Evolutionary conservation across 1,284 basidiomycete genomes (phyloP).

Genomic region (Termitomyces sp.): DNA sequence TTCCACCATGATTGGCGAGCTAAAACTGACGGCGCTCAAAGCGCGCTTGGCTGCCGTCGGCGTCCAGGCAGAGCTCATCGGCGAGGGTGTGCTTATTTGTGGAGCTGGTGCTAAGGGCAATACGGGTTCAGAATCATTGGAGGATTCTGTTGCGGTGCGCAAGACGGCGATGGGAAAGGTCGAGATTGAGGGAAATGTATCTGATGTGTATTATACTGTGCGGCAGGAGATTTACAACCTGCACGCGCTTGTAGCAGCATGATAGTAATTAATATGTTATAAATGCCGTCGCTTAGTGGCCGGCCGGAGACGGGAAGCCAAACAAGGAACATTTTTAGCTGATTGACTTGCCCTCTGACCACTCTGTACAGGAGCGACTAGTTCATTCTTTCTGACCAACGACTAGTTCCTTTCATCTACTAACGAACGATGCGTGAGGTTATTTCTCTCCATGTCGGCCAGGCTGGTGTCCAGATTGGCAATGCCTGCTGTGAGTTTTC

Average conservation of each 20-base stretch:
- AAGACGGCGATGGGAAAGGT: slow-evolving; percentile 83
- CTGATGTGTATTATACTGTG: slow-evolving; percentile 85
- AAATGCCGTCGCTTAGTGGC: slow-evolving; percentile 2
- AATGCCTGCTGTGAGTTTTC: slow-evolving; percentile 85
- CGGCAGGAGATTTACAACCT: slow-evolving; percentile 84
- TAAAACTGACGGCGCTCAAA: slow-evolving; percentile 86
- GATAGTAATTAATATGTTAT: slow-evolving; percentile 4
- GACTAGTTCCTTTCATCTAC: slow-evolving; percentile 2
- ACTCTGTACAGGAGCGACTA: slow-evolving; percentile 16
- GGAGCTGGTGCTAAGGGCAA: slow-evolving; percentile 56
- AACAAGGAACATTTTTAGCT: slow-evolving; percentile 23
- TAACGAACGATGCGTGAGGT: slow-evolving; percentile 75
- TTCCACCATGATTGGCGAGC: slow-evolving; percentile 93
- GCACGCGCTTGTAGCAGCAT: slow-evolving; percentile 81
- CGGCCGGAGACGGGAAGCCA: slow-evolving; percentile 18
- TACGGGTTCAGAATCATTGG: slow-evolving; percentile 43
- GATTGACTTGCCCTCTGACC: slow-evolving; percentile 26
- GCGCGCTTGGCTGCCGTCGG: slow-evolving; percentile 65
- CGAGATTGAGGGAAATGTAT: slow-evolving; percentile 84
- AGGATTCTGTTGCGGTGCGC: slow-evolving; percentile 79
- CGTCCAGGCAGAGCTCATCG: slow-evolving; percentile 87
- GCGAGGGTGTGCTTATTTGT: slow-evolving; percentile 93
- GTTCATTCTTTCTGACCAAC: slow-evolving; percentile 11
- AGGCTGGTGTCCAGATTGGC: slow-evolving; percentile 95
- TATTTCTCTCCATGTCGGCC: slow-evolving; percentile 92